These are phyloP conservation scores for Prunus kanzakura DNA, from an alignment of 306 rosid genomes.

Conservation along the genomic window DNA sequence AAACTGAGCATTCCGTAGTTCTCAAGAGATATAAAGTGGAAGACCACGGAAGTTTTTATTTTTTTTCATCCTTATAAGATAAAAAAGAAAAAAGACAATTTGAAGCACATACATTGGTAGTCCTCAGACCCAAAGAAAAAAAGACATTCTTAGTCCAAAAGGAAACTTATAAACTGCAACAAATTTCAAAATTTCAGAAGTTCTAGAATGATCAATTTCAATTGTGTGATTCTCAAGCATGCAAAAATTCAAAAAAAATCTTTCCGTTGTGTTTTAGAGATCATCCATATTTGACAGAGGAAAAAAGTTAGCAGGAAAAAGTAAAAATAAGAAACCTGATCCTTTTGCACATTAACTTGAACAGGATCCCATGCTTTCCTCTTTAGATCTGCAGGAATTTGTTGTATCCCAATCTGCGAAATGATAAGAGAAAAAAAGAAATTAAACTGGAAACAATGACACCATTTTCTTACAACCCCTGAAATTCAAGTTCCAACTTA, in stretches of 20 bases:
- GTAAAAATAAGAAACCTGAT: slow-evolving; percentile 58
- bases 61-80: too few species aligned
- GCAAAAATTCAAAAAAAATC: background rate
- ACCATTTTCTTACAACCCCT: background rate
- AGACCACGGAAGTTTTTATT: background rate
- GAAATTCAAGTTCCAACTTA: background rate
- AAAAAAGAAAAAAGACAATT: too few species aligned
- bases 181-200: background rate
- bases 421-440: slow-evolving; percentile 19
- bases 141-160: background rate
- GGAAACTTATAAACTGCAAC: background rate
- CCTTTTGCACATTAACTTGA: slow-evolving; percentile 44
- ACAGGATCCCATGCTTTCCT: slow-evolving; percentile 60
- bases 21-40: background rate
- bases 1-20: background rate
- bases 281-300: background rate
- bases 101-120: too few species aligned
- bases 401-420: slow-evolving; percentile 75
- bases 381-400: slow-evolving; percentile 55
- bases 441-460: slow-evolving; percentile 18
- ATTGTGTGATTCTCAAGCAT: background rate
- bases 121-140: too few species aligned
- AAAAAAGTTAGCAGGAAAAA: background rate
- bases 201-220: slow-evolving; percentile 7
- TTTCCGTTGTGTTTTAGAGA: background rate